Percentiles rank a stretch among this genome's conserved stretches.
phyloP scores from a whole-genome alignment of 2,329 filamentous ascomycete genomes.

The Biscogniauxia marginata region DNA sequence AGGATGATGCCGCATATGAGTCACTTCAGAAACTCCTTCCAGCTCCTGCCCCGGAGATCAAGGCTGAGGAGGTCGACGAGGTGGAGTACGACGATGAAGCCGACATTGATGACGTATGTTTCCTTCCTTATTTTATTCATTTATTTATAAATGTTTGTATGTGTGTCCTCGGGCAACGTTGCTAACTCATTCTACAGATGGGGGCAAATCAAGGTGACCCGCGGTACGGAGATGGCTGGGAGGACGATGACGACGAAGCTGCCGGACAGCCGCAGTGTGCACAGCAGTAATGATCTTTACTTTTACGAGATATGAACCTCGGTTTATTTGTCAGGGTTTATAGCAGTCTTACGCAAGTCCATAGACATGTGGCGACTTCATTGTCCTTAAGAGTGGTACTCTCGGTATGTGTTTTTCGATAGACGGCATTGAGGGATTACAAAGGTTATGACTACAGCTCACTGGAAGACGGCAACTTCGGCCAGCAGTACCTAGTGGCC shows the following conservation, averaged over 20 bases:
- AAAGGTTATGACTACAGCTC: neutral
- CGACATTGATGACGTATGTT: constrained; percentile 72
- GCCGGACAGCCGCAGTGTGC: constrained; percentile 68
- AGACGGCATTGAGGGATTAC: neutral
- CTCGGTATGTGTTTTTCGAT: neutral
- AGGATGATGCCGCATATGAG: constrained; percentile 67
- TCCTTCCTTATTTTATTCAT: neutral
- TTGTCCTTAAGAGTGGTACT: neutral
- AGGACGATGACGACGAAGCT: constrained; percentile 70
- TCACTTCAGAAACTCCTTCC: constrained; percentile 76
- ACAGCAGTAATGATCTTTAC: constrained; percentile 56
- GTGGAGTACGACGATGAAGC: constrained; percentile 83
- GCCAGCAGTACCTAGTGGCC: too few species aligned
- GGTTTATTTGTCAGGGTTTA: constrained; percentile 16
- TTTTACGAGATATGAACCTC: constrained; percentile 29
- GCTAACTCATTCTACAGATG: constrained; percentile 51
- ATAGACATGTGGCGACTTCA: constrained; percentile 2
- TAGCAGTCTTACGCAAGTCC: constrained; percentile 8
- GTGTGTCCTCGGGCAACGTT: neutral
- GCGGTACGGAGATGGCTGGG: constrained; percentile 63
- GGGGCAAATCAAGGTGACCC: constrained; percentile 70
- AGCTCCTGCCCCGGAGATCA: constrained; percentile 56
- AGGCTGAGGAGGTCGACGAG: constrained; percentile 77
- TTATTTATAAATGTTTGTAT: neutral
- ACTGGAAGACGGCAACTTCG: too few species aligned